Evolutionary conservation across 164 flowering plant species (phyloP), one percentile per base, ranked within the genome.

Genomic region (Magnolia sinica): DNA sequence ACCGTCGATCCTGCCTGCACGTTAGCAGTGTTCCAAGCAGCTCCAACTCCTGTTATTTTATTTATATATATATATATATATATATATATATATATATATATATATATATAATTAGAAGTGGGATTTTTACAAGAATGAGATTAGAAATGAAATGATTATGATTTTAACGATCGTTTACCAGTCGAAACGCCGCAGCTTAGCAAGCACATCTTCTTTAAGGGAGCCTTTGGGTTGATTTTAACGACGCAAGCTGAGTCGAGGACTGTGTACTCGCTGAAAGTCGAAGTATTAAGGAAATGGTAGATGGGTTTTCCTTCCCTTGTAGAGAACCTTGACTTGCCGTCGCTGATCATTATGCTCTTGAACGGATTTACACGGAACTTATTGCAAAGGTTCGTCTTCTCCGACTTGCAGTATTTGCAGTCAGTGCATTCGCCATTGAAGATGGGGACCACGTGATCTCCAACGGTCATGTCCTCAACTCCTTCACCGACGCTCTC

Each of bases 401-500:
- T 85, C 37, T 79, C 78, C 2, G 83, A 80, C 24, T 76, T 79
- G 84, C 96, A 91, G 70, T 83, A 84, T 4, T 9, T 71, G 73
- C 89, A 89, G 37, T 84, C 81, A 0, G 86, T 81, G 59, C 96
- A 91, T 67, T 91, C 94, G 1, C 94, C 92, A 45, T 86, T 85
- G 80, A 91, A 90, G 50, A 90, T 83, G 3, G 96, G 93, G n/a
- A 91, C 72, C 3, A 91, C 94, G 14, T 83, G 85, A 77, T 91
- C 96, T 2, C 94, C 96, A 79, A 72, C 77, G 23, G 71, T 74
- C 79, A 92, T 45, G 67, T 90, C 94, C 19, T 4, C 50, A 23
- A 89, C 94, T 6, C 88, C 91, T 78, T 87, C 87, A 3, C 94
- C 94, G 7, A 89, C 91, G 76, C 92, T 88, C 85, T 91, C 94